These are phyloP conservation scores for Drechslera avenae DNA, from an alignment of 2,329 filamentous ascomycete species.

Conservation along the genomic window DNA sequence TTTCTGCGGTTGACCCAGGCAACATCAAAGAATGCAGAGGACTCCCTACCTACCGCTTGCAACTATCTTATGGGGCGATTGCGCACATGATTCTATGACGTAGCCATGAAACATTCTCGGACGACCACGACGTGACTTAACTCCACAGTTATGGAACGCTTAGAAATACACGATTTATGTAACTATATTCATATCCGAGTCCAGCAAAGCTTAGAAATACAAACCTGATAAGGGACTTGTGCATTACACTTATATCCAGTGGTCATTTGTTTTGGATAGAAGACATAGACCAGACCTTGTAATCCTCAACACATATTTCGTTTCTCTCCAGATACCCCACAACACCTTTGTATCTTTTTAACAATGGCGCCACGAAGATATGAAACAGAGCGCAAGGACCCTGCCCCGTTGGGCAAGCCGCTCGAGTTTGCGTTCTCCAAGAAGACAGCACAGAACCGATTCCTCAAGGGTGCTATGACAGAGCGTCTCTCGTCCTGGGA, in stretches of 20 bases:
- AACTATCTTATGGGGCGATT: too few relatives aligned
- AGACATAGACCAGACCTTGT: background rate
- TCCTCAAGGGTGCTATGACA: slow-evolving; percentile 71
- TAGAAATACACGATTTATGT: too few relatives aligned
- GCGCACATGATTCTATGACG: too few relatives aligned
- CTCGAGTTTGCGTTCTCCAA: slow-evolving; percentile 56
- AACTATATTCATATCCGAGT: too few relatives aligned
- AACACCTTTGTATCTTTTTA: background rate
- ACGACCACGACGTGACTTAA: background rate
- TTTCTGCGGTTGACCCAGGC: too few relatives aligned
- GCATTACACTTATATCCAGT: background rate
- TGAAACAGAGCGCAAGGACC: slow-evolving; percentile 49
- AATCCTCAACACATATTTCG: background rate
- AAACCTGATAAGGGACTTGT: background rate
- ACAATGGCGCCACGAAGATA: slow-evolving; percentile 49
- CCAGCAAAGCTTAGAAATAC: background rate
- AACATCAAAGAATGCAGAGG: too few relatives aligned
- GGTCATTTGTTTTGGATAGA: background rate
- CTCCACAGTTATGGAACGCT: background rate
- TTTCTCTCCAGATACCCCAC: slow-evolving; percentile 6
- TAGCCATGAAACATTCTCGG: slow-evolving; percentile 6
- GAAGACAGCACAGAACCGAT: slow-evolving; percentile 65
- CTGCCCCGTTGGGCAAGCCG: slow-evolving; percentile 51
- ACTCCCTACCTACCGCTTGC: too few relatives aligned
- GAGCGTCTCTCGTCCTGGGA: slow-evolving; percentile 68